Evolutionary conservation across 495 filamentous ascomycete genomes (phyloP), one percentile per base, ranked within the genome.

Genomic region (Penicillium argentinense): DNA sequence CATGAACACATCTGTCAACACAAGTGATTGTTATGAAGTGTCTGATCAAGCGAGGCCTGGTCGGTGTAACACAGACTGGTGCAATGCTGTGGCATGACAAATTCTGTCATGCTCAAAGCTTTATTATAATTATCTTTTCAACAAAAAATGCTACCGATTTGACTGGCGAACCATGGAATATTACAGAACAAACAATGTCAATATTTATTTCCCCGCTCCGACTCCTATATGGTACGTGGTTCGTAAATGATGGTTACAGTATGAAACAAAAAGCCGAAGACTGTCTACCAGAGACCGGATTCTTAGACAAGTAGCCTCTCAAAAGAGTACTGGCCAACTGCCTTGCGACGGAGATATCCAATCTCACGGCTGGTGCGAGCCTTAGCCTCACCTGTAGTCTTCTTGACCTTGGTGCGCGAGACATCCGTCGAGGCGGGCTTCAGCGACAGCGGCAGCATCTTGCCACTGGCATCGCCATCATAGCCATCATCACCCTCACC

Each of bases 281-380:
- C 49, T 42, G 39, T 47, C 47, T 42, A 37, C 47, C 40, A 44
- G 38, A 45, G 17, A 42, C 38, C 25, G 40, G 16, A 21, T 25
- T 5, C 36, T 57, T 69, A 85, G 46, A 89, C 67, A 40, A 79
- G 62, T 45, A 92, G 83, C 62, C 79, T 76, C 60, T 90, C 85
- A 44, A 90, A 78, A 19, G 86, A 87, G 71, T 95, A 95, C 49
- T 85, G 79, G 28, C 82, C 83, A 34, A 84, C 80, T 42, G 82
- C 84, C 70, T 83, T 83, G 57, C 86, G 86, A 33, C 80, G 78
- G 50, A 89, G 64, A 58, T 83, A 78, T 9, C 86, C 87, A 42
- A 85, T 84, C 62, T 93, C 84, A 64, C 89, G 70, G 44, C 49
- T 69, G 52, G 73, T 86, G 53, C 87, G 76, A 51, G 71, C 61